Percentiles rank a stretch among this genome's conserved stretches.
These are phyloP conservation scores for Crithidia acanthocephali DNA, from an alignment of 208 protist genomes.

Conservation along the genomic window DNA sequence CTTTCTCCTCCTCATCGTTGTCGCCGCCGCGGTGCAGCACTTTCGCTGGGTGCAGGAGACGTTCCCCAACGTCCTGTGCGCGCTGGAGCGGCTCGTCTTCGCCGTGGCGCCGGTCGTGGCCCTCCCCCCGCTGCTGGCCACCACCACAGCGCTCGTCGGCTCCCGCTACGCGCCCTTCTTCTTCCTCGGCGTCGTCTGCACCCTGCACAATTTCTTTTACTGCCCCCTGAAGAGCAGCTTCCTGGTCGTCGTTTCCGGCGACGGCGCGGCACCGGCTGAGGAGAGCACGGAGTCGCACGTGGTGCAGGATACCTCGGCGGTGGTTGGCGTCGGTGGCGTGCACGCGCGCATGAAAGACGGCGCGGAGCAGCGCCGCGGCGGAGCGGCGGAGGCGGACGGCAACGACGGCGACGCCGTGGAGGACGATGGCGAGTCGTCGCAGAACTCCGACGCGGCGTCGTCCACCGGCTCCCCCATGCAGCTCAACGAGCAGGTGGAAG, in stretches of 20 bases:
- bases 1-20: constrained; percentile 41
- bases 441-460: constrained; percentile 16
- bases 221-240: constrained; percentile 82
- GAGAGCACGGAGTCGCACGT: constrained; percentile 9
- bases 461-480: constrained; percentile 36
- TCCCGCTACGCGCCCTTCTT: constrained; percentile 69
- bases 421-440: constrained; percentile 21
- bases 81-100: constrained; percentile 72
- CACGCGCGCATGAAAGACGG: constrained; percentile 8
- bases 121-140: constrained; percentile 73
- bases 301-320: constrained; percentile 1
- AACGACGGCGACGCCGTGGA: constrained; percentile 1
- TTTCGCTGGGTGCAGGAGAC: constrained; percentile 85
- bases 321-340: background rate
- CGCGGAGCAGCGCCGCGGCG: background rate
- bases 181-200: constrained; percentile 67
- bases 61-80: constrained; percentile 68
- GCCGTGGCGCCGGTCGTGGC: constrained; percentile 62
- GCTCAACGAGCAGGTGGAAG: constrained; percentile 68
- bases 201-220: constrained; percentile 76
- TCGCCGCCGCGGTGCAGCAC: constrained; percentile 65
- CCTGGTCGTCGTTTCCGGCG: constrained; percentile 30
- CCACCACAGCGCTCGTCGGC: constrained; percentile 63
- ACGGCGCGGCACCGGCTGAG: background rate
- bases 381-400: background rate